Conservation (phyloP, 1,284 basidiomycete genomes). For the Neolentinus lepideus region DNA sequence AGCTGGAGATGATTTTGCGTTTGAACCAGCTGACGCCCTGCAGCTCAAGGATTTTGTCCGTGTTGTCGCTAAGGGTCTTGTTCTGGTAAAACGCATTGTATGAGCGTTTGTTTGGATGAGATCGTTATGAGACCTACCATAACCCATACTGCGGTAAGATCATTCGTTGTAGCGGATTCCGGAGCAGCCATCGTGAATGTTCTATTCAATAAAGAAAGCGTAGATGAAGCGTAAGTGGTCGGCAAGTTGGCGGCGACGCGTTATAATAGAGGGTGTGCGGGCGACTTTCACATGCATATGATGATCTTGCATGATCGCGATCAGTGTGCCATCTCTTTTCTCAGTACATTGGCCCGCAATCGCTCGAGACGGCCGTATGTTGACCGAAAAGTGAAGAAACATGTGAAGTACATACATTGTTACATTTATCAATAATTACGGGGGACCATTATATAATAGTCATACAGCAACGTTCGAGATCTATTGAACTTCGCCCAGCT, state of each 20-base stretch:
- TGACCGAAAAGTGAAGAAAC: not conserved
- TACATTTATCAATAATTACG: too few relatives aligned
- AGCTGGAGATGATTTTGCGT: slow-evolving; percentile 43
- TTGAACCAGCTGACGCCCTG: slow-evolving; percentile 60
- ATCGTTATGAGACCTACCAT: slow-evolving; percentile 26
- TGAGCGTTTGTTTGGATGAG: not conserved
- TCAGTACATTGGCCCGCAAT: too few relatives aligned
- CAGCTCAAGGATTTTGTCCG: slow-evolving; percentile 48
- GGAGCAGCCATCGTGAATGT: slow-evolving; percentile 42
- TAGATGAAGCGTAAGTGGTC: not conserved
- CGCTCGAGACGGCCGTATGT: not conserved
- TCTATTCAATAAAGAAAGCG: not conserved
- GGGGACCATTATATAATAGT: too few relatives aligned
- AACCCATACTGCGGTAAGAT: slow-evolving; percentile 35
- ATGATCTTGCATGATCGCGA: too few relatives aligned
- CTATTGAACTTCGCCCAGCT: too few relatives aligned
- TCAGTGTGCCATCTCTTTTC: too few relatives aligned
- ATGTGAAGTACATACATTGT: not conserved
- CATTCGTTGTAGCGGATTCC: slow-evolving; percentile 38
- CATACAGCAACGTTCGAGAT: too few relatives aligned
- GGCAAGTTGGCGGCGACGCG: not conserved
- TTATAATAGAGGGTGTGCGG: too few relatives aligned
- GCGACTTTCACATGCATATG: not conserved
- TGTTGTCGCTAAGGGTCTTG: slow-evolving; percentile 46
- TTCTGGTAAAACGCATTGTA: slow-evolving; percentile 29